A percentile compares a stretch with the other conserved stretches of the same genome.
Conservation (phyloP, 148 eudicot genomes). For the Nepenthes gracilis region DNA sequence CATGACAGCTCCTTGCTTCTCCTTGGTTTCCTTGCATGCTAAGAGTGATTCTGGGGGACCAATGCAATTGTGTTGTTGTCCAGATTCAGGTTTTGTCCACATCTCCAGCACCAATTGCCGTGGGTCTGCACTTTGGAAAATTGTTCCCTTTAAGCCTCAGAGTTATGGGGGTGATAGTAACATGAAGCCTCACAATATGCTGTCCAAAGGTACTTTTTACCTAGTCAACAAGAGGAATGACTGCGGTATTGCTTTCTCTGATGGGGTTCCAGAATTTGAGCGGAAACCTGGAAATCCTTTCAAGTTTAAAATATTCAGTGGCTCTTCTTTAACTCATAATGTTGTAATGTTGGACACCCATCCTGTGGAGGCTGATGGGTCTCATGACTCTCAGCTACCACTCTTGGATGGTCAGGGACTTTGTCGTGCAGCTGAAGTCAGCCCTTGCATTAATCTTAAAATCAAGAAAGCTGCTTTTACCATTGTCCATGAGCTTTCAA, state of each 20-base stretch:
- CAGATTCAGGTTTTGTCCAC: constrained; percentile 75
- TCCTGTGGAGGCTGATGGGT: constrained; percentile 15
- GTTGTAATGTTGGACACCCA: constrained; percentile 13
- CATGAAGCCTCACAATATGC: constrained; percentile 30
- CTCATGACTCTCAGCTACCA: constrained; percentile 12
- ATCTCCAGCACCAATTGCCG: constrained; percentile 46
- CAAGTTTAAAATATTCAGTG: constrained; percentile 67
- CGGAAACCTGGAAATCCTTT: constrained; percentile 77
- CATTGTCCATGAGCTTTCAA: constrained; percentile 65
- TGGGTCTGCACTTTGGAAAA: constrained; percentile 65
- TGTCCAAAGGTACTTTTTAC: constrained; percentile 46
- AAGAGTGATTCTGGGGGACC: constrained; percentile 73
- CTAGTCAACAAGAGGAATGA: constrained; percentile 78
- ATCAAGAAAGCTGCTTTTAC: constrained; percentile 53
- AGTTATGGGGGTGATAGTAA: constrained; percentile 45
- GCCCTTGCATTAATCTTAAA: constrained; percentile 39
- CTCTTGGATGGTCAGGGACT: constrained; percentile 16
- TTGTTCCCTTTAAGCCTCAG: constrained; percentile 34
- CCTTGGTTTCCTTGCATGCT: constrained; percentile 68
- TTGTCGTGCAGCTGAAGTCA: constrained; percentile 14
- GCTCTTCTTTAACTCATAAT: constrained; percentile 27
- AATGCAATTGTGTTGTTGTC: constrained; percentile 41
- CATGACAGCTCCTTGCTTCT: constrained; percentile 45
- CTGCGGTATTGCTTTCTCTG: constrained; percentile 59
- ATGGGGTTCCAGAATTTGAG: constrained; percentile 80